Base-by-base conservation (phyloP, 805 yeast species). In the Danielia oregonensis region DNA sequence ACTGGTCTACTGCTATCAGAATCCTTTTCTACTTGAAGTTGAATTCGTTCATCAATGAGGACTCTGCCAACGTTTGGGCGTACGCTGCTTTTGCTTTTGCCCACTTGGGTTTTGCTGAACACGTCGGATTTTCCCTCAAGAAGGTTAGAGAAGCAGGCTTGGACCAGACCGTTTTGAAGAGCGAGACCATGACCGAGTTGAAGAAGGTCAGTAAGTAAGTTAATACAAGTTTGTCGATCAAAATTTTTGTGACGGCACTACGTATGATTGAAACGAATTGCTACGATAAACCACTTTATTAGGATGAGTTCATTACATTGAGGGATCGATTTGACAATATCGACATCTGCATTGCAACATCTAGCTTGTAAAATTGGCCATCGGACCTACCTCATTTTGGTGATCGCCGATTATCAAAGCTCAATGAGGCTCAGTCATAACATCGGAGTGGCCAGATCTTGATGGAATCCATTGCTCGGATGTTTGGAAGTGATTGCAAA, bases 81-180 rank as follows among this genome's bases (percentile, higher is more conserved):
- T 33, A 33, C 15, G 36, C 21, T 33, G 36, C 36, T 15, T 33
- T 33, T 33, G 36, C 36, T 17, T 33, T 27, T 24, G 36, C 36
- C 15, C 36, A 28, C 28, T 28, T 33, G 28, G 36, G 36, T 4
- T 33, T 27, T 12, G 15, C 36, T 9, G 36, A 33, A 26, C 36
- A 33, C 24, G 36, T 33, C 17, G 36, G 36, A 8, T 33, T 33
- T 28, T 31, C 32, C 4, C 22, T 33, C 17, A 33, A 33, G 28
- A 33, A 33, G 36, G 24, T 27, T 5, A 23, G 17, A 21, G 36
- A 33, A 24, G 36, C 36, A 5, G 36, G 36, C 10, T 23, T 33
- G 31, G 36, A 29, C 14, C 36, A 33, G 24, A 33, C 36, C 15
- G 36, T 33, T 19, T 26, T 33, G 24, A 33, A 24, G 26, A 17